Evolutionary conservation across 2,329 filamentous ascomycete genomes (phyloP).

Genomic region (Aureobasidium namibiae): DNA sequence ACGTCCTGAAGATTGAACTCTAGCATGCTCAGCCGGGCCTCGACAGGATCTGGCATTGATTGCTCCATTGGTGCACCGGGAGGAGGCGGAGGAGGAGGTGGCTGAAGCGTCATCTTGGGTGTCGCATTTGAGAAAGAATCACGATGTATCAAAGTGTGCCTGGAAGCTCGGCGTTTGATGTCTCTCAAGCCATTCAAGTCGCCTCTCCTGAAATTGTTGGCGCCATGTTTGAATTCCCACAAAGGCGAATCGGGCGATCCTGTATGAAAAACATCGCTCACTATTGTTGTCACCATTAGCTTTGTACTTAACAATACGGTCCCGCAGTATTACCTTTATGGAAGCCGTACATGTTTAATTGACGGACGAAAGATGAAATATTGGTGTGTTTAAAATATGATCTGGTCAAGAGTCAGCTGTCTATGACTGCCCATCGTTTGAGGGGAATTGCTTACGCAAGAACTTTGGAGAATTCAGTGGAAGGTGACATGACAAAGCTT

Average conservation of each 20-base stretch:
- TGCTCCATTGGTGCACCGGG: slow-evolving; percentile 34
- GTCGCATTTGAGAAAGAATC: slow-evolving; percentile 65
- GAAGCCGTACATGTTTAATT: slow-evolving; percentile 99
- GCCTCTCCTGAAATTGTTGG: slow-evolving; percentile 92
- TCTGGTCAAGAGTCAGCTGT: slow-evolving; percentile 39
- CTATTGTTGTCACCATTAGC: slow-evolving; percentile 39
- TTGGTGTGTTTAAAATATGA: slow-evolving; percentile 99
- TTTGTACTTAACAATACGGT: not conserved
- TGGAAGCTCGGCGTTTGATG: slow-evolving; percentile 88
- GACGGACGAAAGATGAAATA: slow-evolving; percentile 94
- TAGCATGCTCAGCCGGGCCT: slow-evolving; percentile 64
- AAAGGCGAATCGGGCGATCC: slow-evolving; percentile 86
- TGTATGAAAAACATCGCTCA: slow-evolving; percentile 97
- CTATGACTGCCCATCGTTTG: slow-evolving; percentile 13
- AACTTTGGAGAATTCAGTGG: slow-evolving; percentile 95
- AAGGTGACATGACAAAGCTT: slow-evolving; percentile 98
- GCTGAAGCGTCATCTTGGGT: slow-evolving; percentile 48
- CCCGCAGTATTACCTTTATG: slow-evolving; percentile 68
- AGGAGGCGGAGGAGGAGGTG: slow-evolving; percentile 72
- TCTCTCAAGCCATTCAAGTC: slow-evolving; percentile 85
- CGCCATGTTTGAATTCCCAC: slow-evolving; percentile 98
- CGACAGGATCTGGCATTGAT: slow-evolving; percentile 68
- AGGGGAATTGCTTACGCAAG: slow-evolving; percentile 62
- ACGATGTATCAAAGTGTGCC: slow-evolving; percentile 86
- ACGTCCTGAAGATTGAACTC: slow-evolving; percentile 81